Evolutionary conservation across 345 rosid genomes (phyloP).

Genomic region (Tarenaya hassleriana): DNA sequence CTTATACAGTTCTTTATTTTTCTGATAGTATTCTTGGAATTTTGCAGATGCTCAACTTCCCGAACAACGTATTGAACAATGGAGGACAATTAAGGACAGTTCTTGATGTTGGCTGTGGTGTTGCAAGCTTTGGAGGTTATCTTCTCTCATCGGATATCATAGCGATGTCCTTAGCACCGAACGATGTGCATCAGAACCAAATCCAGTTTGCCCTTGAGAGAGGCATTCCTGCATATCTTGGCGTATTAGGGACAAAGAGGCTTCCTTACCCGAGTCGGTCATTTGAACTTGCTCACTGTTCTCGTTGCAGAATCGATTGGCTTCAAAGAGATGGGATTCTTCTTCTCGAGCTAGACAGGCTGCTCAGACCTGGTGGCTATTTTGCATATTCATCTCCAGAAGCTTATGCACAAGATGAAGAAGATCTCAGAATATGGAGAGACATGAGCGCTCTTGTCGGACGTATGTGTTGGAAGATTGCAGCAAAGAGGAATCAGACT

Average conservation of each 20-base stretch:
- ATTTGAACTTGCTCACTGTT: slow-evolving; percentile 92
- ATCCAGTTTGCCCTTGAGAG: slow-evolving; percentile 96
- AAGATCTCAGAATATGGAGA: slow-evolving; percentile 81
- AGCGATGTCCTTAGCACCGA: slow-evolving; percentile 84
- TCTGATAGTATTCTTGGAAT: slow-evolving; percentile 9
- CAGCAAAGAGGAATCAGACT: slow-evolving; percentile 77
- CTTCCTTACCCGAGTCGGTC: slow-evolving; percentile 96
- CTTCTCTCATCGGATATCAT: slow-evolving; percentile 70
- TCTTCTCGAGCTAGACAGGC: slow-evolving; percentile 85
- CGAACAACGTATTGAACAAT: slow-evolving; percentile 53
- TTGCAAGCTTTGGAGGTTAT: slow-evolving; percentile 93
- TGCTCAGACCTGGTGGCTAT: slow-evolving; percentile 90
- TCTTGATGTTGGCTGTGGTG: slow-evolving; percentile 93
- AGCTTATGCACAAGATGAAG: slow-evolving; percentile 94
- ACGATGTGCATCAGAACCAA: slow-evolving; percentile 95
- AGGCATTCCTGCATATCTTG: slow-evolving; percentile 94
- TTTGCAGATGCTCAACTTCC: slow-evolving; percentile 80
- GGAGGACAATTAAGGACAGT: slow-evolving; percentile 72
- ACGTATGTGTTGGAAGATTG: slow-evolving; percentile 92
- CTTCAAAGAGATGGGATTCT: slow-evolving; percentile 88
- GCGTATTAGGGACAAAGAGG: slow-evolving; percentile 86
- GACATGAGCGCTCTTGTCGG: slow-evolving; percentile 85
- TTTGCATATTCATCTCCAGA: slow-evolving; percentile 96
- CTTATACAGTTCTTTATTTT: not conserved
- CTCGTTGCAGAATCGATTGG: slow-evolving; percentile 94